Base-by-base conservation (phyloP, 768 basidiomycete species). In the Mycena leptocephala region DNA sequence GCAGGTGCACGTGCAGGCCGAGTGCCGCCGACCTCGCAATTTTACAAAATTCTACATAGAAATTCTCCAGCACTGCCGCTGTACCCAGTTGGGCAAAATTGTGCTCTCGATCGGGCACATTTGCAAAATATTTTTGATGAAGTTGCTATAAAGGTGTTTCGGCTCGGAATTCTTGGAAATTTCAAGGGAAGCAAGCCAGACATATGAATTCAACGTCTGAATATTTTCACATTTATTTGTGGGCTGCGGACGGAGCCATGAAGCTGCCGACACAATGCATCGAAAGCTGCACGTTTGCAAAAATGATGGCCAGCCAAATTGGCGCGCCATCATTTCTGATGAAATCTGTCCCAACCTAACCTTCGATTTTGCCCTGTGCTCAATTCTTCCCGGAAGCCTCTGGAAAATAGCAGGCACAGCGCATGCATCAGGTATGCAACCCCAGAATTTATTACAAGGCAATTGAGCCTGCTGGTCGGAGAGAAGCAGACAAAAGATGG, bases 401-500 rank as follows among this genome's bases (percentile, higher is more conserved):
- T 46, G 4, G 43, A 46, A 46, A 18, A 8, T 46, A 18, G 43
- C 16, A 46, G 16, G 43, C 43, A 46, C 7, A 20, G 43, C 7
- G 13, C 16, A 46, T 18, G 22, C 7, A 46, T 20, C 43, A 20
- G 14, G 22, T 46, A 46, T 46, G 43, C 43, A 20, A 46, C 16
- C 22, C 43, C 43, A 46, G 16, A 46, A 46, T 46, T 46, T 18
- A 46, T 46, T 46, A 46, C 43, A 46, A 18, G 43, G 43, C 43
- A 9, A 18, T n/a, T n/a, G 94, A 91, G 48, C 92, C 88, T 22
- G 90, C 81, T 33, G 93, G 92, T 55, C 92, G 91, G 64, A 94
- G 87, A 20, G 93, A 91, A 7, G 93, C 92, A 7, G 96, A 94
- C 35, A 97, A 89, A 26, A 99, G 91, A 61, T 97, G 95, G 87